phyloP scores from a whole-genome alignment of 208 protist genomes.

The Herpetomonas tarakana region DNA sequence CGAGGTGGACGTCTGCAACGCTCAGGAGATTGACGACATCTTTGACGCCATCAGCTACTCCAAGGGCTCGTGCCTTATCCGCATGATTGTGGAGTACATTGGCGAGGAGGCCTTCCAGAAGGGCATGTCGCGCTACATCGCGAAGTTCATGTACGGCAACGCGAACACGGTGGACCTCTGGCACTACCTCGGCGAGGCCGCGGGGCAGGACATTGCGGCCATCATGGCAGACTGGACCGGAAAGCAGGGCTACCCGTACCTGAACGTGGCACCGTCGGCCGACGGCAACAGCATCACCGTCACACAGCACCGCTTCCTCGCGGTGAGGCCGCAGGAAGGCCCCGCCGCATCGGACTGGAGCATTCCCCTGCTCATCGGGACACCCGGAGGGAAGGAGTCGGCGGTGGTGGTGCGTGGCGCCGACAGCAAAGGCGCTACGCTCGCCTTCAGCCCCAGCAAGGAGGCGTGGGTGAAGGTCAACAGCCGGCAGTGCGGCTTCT shows the following conservation, averaged over 20 bases:
- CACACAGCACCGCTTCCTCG: conserved; percentile 43
- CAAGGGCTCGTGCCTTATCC: conserved; percentile 82
- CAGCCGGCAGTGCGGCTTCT: conserved; percentile 68
- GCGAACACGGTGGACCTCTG: conserved; percentile 85
- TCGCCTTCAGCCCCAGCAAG: not conserved
- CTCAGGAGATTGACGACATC: conserved; percentile 90
- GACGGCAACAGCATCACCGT: conserved; percentile 14
- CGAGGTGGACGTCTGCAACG: conserved; percentile 79
- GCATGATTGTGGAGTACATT: conserved; percentile 87
- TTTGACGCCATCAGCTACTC: conserved; percentile 93
- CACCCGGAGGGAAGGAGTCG: conserved; percentile 4
- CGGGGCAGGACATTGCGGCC: conserved; percentile 46
- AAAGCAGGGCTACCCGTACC: conserved; percentile 72
- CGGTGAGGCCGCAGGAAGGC: conserved; percentile 19
- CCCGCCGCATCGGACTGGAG: conserved; percentile 58
- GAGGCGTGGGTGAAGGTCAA: conserved; percentile 70
- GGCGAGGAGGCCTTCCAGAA: conserved; percentile 75
- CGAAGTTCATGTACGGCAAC: conserved; percentile 66
- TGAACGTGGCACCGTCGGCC: conserved; percentile 20
- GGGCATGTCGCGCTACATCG: conserved; percentile 76
- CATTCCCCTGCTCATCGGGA: conserved; percentile 42
- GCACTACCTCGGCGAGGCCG: conserved; percentile 64
- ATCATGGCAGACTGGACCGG: conserved; percentile 72
- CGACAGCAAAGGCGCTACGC: conserved; percentile 6
- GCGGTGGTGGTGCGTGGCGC: conserved; percentile 16